A percentile compares a stretch with the other conserved stretches of the same genome.
phyloP scores from a whole-genome alignment of 371 early-diverging fungal species.

The Lichtheimia hyalospora region DNA sequence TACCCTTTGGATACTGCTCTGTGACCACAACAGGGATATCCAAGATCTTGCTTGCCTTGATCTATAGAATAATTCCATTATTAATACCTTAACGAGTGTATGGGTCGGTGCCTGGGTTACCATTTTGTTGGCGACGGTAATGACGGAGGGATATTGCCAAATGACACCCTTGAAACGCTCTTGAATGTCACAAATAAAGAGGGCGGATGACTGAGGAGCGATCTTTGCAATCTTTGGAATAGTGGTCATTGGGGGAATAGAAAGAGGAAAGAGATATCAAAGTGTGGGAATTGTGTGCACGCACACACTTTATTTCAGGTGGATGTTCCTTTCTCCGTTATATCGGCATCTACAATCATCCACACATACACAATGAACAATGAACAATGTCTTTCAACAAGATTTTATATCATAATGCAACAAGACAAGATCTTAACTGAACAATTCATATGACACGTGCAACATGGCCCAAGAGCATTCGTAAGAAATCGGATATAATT shows the following conservation, averaged over 20 bases:
- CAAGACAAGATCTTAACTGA: too few relatives aligned
- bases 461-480: too few relatives aligned
- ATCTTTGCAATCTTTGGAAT: slow-evolving; percentile 36
- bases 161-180: slow-evolving; percentile 83
- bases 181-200: slow-evolving; percentile 94
- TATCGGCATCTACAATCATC: too few relatives aligned
- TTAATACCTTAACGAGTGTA: background rate
- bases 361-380: too few relatives aligned
- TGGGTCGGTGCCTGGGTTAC: slow-evolving; percentile 28
- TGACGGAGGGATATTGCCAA: slow-evolving; percentile 77
- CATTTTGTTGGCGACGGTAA: slow-evolving; percentile 90
- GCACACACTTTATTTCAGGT: background rate
- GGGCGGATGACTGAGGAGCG: slow-evolving; percentile 70
- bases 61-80: slow-evolving; percentile 22
- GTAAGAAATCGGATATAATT: too few relatives aligned
- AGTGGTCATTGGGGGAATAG: slow-evolving; percentile 22
- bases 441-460: too few relatives aligned
- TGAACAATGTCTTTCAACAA: too few relatives aligned
- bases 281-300: background rate
- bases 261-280: background rate
- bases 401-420: too few relatives aligned
- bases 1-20: slow-evolving; percentile 85
- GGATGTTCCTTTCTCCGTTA: too few relatives aligned
- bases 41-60: slow-evolving; percentile 67
- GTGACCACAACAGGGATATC: slow-evolving; percentile 87